A percentile compares a stretch with the other conserved stretches of the same genome.
Conservation (phyloP, 2,329 filamentous ascomycete species). For the Balansia obtecta region DNA sequence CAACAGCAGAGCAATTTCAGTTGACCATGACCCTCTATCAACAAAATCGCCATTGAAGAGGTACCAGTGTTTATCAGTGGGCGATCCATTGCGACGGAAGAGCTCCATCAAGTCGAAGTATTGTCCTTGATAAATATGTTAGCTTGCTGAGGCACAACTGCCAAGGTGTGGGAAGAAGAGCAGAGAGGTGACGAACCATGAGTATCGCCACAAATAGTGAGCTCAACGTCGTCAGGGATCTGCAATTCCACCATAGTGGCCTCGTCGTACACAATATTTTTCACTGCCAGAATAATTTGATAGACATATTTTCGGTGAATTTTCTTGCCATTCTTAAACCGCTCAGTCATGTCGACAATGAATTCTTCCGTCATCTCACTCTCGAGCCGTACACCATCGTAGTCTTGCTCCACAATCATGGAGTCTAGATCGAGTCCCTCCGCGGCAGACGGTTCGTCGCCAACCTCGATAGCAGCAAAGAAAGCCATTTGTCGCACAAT, state of each 20-base stretch:
- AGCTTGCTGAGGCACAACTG: not conserved
- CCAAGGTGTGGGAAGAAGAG: not conserved
- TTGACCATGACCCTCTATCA: constrained; percentile 93
- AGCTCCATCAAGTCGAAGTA: constrained; percentile 96
- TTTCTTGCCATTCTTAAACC: constrained; percentile 94
- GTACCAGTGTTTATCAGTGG: constrained; percentile 78
- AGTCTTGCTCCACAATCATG: constrained; percentile 69
- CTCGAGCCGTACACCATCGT: constrained; percentile 71
- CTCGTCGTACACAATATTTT: constrained; percentile 82
- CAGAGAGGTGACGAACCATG: constrained; percentile 51
- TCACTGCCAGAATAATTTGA: constrained; percentile 84
- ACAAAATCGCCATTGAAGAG: constrained; percentile 99
- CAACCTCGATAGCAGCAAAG: constrained; percentile 86
- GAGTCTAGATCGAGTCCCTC: constrained; percentile 80
- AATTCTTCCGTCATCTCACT: constrained; percentile 92
- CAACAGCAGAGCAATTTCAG: constrained; percentile 84
- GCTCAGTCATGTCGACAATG: constrained; percentile 90
- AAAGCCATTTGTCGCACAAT: constrained; percentile 87
- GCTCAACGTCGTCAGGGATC: constrained; percentile 60
- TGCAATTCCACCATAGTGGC: constrained; percentile 93
- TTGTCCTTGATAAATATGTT: constrained; percentile 49
- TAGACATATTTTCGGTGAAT: constrained; percentile 94
- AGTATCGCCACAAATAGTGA: constrained; percentile 95
- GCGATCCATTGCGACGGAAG: constrained; percentile 80
- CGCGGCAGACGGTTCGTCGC: constrained; percentile 82